These are phyloP conservation scores for Suhomyces wounanorum DNA, from an alignment of 1,139 yeast genomes.

Conservation along the genomic window DNA sequence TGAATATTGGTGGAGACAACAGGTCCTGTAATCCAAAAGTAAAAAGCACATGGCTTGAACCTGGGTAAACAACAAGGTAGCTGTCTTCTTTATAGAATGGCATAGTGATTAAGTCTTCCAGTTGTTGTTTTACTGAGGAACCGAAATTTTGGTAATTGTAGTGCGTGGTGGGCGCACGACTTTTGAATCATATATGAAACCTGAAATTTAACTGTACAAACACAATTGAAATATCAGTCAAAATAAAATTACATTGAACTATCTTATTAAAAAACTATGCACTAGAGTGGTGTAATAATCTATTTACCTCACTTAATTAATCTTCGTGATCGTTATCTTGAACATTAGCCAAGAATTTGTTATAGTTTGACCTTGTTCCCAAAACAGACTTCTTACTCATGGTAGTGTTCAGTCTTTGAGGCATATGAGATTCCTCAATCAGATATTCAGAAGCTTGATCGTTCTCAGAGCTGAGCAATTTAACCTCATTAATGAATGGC, in stretches of 20 bases:
- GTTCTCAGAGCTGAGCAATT: constrained; percentile 21
- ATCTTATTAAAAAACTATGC: not conserved
- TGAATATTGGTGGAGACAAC: constrained; percentile 72
- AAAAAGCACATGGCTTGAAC: constrained; percentile 73
- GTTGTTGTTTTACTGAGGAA: constrained; percentile 2
- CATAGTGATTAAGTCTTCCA: constrained; percentile 29
- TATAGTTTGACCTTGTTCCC: constrained; percentile 45
- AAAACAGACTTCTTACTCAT: constrained; percentile 40
- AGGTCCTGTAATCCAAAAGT: constrained; percentile 83
- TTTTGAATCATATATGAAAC: not conserved
- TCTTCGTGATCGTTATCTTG: constrained; percentile 16
- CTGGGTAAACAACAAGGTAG: constrained; percentile 72
- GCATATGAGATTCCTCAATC: constrained; percentile 7
- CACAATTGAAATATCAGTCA: not conserved
- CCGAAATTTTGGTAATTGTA: constrained; percentile 1
- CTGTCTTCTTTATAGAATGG: constrained; percentile 64
- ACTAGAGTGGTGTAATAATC: not conserved
- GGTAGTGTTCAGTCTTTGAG: constrained; percentile 33
- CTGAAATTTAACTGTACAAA: not conserved
- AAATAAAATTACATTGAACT: not conserved
- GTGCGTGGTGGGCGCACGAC: constrained; percentile 6
- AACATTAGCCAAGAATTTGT: constrained; percentile 39
- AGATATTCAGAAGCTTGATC: constrained; percentile 11
- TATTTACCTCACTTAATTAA: not conserved
- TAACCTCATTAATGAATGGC: constrained; percentile 44